Conservation (phyloP, 1,284 basidiomycete species). For the Cyathus pygmaeus region DNA sequence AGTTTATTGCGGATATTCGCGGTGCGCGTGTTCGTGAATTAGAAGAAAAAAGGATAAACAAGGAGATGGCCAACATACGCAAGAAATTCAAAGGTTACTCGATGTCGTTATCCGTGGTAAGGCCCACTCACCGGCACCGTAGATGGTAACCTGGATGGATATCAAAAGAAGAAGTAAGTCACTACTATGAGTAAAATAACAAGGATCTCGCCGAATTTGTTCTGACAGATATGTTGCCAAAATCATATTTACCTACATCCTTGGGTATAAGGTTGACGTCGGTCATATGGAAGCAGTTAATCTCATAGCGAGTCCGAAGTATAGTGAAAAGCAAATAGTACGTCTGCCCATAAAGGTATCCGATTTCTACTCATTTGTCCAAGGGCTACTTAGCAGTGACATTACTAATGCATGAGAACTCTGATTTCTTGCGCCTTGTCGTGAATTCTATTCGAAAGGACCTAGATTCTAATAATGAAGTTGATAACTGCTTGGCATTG, state of each 20-base stretch:
- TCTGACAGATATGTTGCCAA: constrained; percentile 86
- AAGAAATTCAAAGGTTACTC: constrained; percentile 94
- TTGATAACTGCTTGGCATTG: constrained; percentile 95
- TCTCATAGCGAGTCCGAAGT: constrained; percentile 94
- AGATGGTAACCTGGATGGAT: constrained; percentile 97
- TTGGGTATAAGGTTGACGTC: constrained; percentile 98
- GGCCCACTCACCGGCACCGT: not conserved
- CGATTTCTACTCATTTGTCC: constrained; percentile 12
- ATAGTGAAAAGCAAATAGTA: constrained; percentile 99
- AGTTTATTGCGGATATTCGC: constrained; percentile 99
- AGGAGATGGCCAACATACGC: constrained; percentile 99
- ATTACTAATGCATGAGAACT: constrained; percentile 97
- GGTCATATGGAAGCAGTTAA: constrained; percentile 99
- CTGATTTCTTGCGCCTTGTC: constrained; percentile 93
- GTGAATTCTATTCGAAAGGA: constrained; percentile 99
- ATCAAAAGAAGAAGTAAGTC: constrained; percentile 97
- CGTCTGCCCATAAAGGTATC: constrained; percentile 34
- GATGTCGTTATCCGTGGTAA: constrained; percentile 12
- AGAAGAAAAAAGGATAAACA: constrained; percentile 98
- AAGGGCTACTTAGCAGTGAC: constrained; percentile 98
- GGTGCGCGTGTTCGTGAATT: constrained; percentile 89
- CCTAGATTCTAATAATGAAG: constrained; percentile 93
- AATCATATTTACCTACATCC: constrained; percentile 98
- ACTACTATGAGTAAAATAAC: constrained; percentile 2
- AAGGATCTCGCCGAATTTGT: constrained; percentile 11